Conservation (phyloP, 139 green algal genomes). For the Closterium sp. region DNA sequence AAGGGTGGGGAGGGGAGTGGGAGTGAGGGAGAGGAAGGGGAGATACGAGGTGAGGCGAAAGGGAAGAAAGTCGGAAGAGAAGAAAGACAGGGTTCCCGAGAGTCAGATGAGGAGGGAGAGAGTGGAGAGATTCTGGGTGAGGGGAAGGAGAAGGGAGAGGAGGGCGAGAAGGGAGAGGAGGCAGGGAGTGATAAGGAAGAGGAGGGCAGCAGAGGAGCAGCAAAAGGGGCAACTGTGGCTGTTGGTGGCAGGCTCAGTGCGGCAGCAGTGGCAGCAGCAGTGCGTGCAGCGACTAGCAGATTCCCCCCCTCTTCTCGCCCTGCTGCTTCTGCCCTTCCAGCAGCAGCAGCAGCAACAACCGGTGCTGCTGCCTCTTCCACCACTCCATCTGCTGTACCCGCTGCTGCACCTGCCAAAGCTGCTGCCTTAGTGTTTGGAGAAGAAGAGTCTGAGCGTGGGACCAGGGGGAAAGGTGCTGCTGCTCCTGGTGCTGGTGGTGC, state of each 20-base stretch:
- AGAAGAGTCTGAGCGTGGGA: not conserved
- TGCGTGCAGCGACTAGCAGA: not conserved
- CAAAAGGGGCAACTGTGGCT: not conserved
- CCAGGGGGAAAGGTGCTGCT: not conserved
- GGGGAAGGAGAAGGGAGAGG: not conserved
- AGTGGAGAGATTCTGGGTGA: not conserved
- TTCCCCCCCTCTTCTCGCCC: not conserved
- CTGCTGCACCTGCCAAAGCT: not conserved
- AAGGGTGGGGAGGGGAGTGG: no score
- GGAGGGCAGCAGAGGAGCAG: not conserved
- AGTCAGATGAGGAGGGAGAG: not conserved
- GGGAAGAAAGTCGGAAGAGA: not conserved
- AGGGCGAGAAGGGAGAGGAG: not conserved
- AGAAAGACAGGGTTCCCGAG: not conserved
- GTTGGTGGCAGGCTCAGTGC: not conserved
- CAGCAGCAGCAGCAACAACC: not conserved
- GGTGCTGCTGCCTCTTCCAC: not conserved
- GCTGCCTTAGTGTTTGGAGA: not conserved
- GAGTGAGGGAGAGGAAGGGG: not conserved
- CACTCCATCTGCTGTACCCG: not conserved
- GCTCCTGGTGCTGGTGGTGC: not conserved
- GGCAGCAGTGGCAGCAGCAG: not conserved
- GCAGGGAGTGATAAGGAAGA: not conserved
- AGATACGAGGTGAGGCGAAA: not conserved
- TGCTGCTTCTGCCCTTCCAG: not conserved